Evolutionary conservation across 75 land plant genomes (phyloP).

Genomic region (Cupressus sempervirens): DNA sequence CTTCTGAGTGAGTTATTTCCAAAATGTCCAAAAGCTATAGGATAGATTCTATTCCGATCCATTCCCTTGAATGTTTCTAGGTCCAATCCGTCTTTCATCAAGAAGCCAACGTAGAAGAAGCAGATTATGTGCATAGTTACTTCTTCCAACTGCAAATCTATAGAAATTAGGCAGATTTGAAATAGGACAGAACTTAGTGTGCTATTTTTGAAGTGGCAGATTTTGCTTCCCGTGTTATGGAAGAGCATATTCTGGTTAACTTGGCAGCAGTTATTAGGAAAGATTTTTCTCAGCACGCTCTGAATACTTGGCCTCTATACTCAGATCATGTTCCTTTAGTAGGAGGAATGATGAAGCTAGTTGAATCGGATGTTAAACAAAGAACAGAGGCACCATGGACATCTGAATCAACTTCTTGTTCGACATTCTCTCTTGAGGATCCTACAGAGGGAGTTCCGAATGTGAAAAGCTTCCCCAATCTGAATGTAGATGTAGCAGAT

Average conservation of each 20-base stretch:
- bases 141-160: not conserved
- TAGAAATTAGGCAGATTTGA: not conserved
- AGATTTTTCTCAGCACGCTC: conserved; percentile 17
- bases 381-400: conserved; percentile 12
- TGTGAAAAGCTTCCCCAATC: not conserved
- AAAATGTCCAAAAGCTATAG: not conserved
- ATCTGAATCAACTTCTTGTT: not conserved
- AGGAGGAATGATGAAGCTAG: conserved; percentile 46
- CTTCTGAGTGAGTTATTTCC: not conserved
- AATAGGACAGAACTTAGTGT: not conserved
- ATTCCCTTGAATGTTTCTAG: not conserved
- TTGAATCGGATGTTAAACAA: conserved; percentile 48
- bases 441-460: conserved; percentile 4
- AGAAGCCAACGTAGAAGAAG: not conserved
- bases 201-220: not conserved
- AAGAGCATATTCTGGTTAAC: not conserved
- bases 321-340: conserved; percentile 21
- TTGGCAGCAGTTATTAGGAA: conserved; percentile 27
- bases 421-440: conserved; percentile 7
- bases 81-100: not conserved
- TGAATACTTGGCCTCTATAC: conserved; percentile 12
- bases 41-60: not conserved
- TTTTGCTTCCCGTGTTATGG: not conserved
- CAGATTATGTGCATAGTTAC: not conserved
- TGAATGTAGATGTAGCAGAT: not conserved